A percentile compares a stretch with the other conserved stretches of the same genome.
These are phyloP conservation scores for Rutstroemia sp. DNA, from an alignment of 2,329 filamentous ascomycete species.

Conservation along the genomic window DNA sequence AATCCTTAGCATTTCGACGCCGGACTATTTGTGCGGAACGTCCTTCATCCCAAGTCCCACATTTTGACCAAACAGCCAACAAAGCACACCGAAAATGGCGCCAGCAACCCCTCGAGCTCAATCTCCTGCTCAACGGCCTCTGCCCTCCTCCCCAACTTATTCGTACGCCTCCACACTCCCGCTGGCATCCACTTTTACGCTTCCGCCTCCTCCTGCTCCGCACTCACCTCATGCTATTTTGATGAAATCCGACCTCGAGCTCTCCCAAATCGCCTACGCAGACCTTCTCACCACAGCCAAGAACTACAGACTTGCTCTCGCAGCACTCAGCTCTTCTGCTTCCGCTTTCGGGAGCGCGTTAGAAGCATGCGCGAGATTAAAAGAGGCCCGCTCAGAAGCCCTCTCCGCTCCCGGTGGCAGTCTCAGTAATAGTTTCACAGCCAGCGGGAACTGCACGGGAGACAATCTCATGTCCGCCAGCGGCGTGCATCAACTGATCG, in stretches of 20 bases:
- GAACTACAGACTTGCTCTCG: slow-evolving; percentile 54
- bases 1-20: neutral
- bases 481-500: slow-evolving; percentile 59
- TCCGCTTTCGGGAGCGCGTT: slow-evolving; percentile 58
- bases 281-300: slow-evolving; percentile 56
- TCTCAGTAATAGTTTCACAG: slow-evolving; percentile 37
- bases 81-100: slow-evolving; percentile 12
- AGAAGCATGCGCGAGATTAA: slow-evolving; percentile 60
- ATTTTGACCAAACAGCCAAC: slow-evolving; percentile 12
- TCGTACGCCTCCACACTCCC: slow-evolving; percentile 58
- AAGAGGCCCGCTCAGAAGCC: slow-evolving; percentile 56
- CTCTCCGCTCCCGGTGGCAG: slow-evolving; percentile 33
- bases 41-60: neutral
- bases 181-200: slow-evolving; percentile 44
- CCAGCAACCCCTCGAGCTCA: slow-evolving; percentile 27
- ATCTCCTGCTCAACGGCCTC: slow-evolving; percentile 47
- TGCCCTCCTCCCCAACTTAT: slow-evolving; percentile 57
- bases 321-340: slow-evolving; percentile 51
- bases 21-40: neutral
- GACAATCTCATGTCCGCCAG: slow-evolving; percentile 55
- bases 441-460: slow-evolving; percentile 49
- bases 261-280: slow-evolving; percentile 54
- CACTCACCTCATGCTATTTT: slow-evolving; percentile 51
- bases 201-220: slow-evolving; percentile 54
- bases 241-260: slow-evolving; percentile 54